These are phyloP conservation scores for Pezicula neosporulosa DNA, from an alignment of 2,329 filamentous ascomycete species.

Conservation along the genomic window DNA sequence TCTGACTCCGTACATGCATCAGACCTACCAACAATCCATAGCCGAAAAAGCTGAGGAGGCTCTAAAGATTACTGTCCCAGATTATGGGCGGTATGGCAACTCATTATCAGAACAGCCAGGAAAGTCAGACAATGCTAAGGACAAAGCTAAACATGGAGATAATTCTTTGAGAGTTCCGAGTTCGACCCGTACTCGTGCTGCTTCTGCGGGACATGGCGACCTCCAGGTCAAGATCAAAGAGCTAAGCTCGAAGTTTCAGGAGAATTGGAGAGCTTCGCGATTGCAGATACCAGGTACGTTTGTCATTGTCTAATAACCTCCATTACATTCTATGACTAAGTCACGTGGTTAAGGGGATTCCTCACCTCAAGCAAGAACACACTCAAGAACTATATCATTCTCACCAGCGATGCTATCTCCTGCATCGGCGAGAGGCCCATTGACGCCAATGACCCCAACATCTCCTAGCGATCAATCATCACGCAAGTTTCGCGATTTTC, in stretches of 20 bases:
- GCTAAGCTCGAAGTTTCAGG: neutral
- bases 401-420: neutral
- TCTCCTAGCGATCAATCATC: slow-evolving; percentile 70
- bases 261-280: neutral
- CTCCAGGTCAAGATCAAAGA: neutral
- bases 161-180: neutral
- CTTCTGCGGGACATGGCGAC: neutral
- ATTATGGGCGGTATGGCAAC: neutral
- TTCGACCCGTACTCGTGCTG: neutral
- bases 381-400: neutral
- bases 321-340: neutral
- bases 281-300: neutral
- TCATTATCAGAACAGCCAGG: neutral
- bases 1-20: neutral
- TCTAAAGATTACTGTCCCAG: neutral
- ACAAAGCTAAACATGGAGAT: neutral
- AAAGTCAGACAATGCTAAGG: neutral
- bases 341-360: neutral
- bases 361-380: neutral
- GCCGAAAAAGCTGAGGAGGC: neutral
- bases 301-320: neutral
- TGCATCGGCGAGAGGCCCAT: neutral
- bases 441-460: slow-evolving; percentile 66
- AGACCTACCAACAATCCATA: neutral
- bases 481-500: slow-evolving; percentile 74